Evolutionary conservation across 441 rosid genomes (phyloP), one percentile per base, ranked within the genome.

Genomic region (Brassica hybrid): DNA sequence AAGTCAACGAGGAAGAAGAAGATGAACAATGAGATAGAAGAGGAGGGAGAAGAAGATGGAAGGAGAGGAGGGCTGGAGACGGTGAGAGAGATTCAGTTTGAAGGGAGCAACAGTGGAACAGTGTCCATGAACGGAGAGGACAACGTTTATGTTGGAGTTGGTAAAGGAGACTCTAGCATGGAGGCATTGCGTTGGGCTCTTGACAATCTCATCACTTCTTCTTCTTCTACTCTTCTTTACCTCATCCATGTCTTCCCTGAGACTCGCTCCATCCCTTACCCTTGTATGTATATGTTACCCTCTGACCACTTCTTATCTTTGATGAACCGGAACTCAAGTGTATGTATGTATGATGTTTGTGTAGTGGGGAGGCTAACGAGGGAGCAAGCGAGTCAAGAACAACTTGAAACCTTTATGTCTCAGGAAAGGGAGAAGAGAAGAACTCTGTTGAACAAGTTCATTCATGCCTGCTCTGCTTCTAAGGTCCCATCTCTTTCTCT

Each of bases 161-260:
- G 98, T 69, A 89, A 90, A 80, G 86, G 91, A 52, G 88, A 89
- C 64, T 85, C 94, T 0, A 90, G 98, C 85, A 80, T 86, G 86
- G 96, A 85, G 34, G 94, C 95, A 7, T 86, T 91, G 80, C 79
- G 83, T 7, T 94, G 97, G 98, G 79, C 96, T 43, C 72, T 89
- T 50, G 80, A 78, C 68, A 83, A 89, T 70, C 77, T 73, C 25
- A 74, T 84, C 3, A 70, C 81, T 57, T 59, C n/a, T n/a, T n/a
- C 80, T 34, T 63, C 85, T 23, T 81, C 91, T 13, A 84, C 90
- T 21, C 56, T 77, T 65, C 66, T 92, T 56, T 86, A 80, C 72
- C 97, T 92, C 74, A 78, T 94, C 56, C 94, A 89, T 65, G 83
- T 91, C 76, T 91, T 83, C 85, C 96, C 97, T 11, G 87, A 86